Conservation (phyloP, 306 rosid species). For the Cyamopsis tetragonoloba region DNA sequence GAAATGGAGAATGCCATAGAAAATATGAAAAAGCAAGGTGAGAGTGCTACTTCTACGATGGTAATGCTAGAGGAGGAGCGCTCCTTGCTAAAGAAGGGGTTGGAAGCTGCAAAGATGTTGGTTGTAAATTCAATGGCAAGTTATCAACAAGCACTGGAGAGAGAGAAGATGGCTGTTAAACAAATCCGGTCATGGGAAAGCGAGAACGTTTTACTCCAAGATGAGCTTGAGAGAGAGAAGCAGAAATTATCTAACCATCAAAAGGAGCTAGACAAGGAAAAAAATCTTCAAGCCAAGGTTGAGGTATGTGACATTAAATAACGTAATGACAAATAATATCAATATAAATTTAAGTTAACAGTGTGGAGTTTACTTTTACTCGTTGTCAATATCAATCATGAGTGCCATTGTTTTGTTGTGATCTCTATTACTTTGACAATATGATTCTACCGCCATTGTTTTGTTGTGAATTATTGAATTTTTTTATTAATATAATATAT, state of each 20-base stretch:
- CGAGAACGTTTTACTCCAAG: slow-evolving; percentile 37
- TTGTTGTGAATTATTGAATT: too few relatives aligned
- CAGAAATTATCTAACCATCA: slow-evolving; percentile 33
- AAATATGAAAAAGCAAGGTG: slow-evolving; percentile 39
- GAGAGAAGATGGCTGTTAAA: slow-evolving; percentile 41
- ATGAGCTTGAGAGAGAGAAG: slow-evolving; percentile 50
- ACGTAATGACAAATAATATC: slow-evolving; percentile 6
- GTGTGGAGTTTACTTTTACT: not conserved
- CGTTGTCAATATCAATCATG: not conserved
- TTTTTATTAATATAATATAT: too few relatives aligned
- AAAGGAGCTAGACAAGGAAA: slow-evolving; percentile 39
- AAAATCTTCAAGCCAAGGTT: slow-evolving; percentile 29
- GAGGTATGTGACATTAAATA: slow-evolving; percentile 48
- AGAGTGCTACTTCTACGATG: slow-evolving; percentile 32
- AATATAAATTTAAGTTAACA: not conserved
- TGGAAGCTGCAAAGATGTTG: slow-evolving; percentile 35
- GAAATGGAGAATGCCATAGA: slow-evolving; percentile 55
- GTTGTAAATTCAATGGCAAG: slow-evolving; percentile 36
- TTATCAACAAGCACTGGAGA: slow-evolving; percentile 40
- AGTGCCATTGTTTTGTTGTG: not conserved
- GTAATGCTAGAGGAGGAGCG: slow-evolving; percentile 38
- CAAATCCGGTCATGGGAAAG: slow-evolving; percentile 44
- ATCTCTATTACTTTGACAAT: not conserved
- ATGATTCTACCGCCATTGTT: not conserved
- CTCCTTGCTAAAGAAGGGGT: slow-evolving; percentile 39